A percentile compares a stretch with the other conserved stretches of the same genome.
Evolutionary conservation across 352 stramenopile species (phyloP).

Genomic region (Phytophthora sojae): DNA sequence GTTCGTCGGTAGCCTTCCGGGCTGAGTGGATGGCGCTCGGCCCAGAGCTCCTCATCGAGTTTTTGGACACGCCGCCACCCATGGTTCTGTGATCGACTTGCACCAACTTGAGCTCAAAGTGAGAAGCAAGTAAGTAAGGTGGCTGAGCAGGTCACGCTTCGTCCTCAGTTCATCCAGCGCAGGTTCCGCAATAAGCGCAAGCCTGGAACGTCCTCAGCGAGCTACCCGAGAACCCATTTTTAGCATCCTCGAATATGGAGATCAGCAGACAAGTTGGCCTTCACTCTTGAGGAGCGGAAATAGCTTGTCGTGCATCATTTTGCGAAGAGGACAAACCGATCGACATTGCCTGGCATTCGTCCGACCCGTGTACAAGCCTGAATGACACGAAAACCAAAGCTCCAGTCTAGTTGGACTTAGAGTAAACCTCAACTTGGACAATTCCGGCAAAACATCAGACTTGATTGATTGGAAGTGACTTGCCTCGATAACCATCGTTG

Average conservation of each 20-base stretch:
- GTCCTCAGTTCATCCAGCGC: slow-evolving; percentile 11
- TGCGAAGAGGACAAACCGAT: slow-evolving; percentile 5
- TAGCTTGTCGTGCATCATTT: slow-evolving; percentile 12
- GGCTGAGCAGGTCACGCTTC: slow-evolving; percentile 9
- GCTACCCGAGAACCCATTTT: slow-evolving; percentile 27
- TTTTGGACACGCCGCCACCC: slow-evolving; percentile 51
- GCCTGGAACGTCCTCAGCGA: slow-evolving; percentile 14
- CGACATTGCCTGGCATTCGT: slow-evolving; percentile 1
- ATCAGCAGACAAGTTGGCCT: not conserved
- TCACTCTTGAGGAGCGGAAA: slow-evolving; percentile 19
- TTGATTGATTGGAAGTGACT: too few relatives aligned
- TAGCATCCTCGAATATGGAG: slow-evolving; percentile 18
- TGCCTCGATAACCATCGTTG: too few relatives aligned
- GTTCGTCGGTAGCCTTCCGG: slow-evolving; percentile 11
- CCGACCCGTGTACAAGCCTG: too few relatives aligned
- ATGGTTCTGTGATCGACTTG: slow-evolving; percentile 29
- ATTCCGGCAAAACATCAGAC: not conserved
- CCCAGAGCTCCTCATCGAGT: slow-evolving; percentile 1
- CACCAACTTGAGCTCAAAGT: slow-evolving; percentile 18
- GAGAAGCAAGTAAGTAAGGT: slow-evolving; percentile 3
- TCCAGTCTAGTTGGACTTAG: not conserved
- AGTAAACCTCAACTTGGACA: not conserved
- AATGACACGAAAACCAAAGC: slow-evolving; percentile 2
- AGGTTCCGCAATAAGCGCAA: slow-evolving; percentile 3
- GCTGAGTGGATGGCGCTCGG: slow-evolving; percentile 13